Evolutionary conservation across 225 moss, liverwort and hornwort species (phyloP).

Genomic region (Rhytidiadelphus loreus): DNA sequence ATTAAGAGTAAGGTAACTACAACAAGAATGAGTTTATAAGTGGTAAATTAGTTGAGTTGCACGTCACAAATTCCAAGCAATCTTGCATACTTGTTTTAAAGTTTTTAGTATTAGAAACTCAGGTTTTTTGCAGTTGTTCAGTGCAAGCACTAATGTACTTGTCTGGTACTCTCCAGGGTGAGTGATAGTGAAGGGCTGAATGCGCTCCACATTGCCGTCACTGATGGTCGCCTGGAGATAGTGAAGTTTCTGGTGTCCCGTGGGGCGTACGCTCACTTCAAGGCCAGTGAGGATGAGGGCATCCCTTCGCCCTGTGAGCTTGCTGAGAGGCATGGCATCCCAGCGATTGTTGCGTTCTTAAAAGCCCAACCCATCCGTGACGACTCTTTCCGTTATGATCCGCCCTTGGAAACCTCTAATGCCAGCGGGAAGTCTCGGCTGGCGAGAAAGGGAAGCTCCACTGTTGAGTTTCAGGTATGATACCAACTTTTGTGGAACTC

Average conservation of each 20-base stretch:
- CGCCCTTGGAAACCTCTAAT: neutral
- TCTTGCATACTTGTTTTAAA: too few species aligned
- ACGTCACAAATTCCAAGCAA: neutral
- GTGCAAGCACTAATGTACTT: neutral
- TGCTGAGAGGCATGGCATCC: constrained; percentile 13
- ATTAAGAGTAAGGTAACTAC: neutral
- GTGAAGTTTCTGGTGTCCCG: constrained; percentile 52
- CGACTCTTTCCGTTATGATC: neutral
- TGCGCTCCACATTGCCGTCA: constrained; percentile 65
- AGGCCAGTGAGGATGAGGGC: constrained; percentile 19
- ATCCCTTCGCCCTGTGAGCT: constrained; percentile 48
- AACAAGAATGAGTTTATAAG: neutral
- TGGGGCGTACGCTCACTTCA: constrained; percentile 50
- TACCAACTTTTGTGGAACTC: neutral
- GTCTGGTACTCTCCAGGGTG: neutral
- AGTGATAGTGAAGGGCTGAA: constrained; percentile 37
- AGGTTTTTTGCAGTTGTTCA: neutral
- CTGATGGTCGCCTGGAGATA: constrained; percentile 28
- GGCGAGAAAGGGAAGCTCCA: constrained; percentile 15
- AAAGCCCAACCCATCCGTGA: constrained; percentile 15
- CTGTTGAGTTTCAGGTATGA: constrained; percentile 31
- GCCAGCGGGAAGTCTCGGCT: neutral
- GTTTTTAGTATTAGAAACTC: neutral
- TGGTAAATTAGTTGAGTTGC: neutral
- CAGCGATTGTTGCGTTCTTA: constrained; percentile 5